These are phyloP conservation scores for Cotoneaster glaucophyllus DNA, from an alignment of 306 rosid species.

Conservation along the genomic window DNA sequence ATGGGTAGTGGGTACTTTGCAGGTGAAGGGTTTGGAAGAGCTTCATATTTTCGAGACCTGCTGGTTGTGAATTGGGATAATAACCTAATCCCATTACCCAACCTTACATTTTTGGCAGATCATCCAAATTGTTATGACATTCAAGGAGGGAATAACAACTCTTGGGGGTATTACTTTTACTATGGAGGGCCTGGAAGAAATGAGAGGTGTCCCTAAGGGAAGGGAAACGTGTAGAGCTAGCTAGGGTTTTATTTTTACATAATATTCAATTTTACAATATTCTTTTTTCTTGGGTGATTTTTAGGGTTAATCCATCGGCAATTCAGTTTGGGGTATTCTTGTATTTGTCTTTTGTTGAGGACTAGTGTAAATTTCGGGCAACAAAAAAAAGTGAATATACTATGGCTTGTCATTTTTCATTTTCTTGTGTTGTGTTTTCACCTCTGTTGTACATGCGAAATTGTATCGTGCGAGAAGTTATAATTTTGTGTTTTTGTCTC, in stretches of 20 bases:
- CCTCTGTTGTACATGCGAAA: no score
- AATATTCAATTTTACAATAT: neutral
- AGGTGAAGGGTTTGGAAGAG: conserved; percentile 76
- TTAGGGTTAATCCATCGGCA: conserved; percentile 46
- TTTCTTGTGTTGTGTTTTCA: neutral
- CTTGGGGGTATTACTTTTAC: conserved; percentile 92
- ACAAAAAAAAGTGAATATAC: conserved; percentile 46
- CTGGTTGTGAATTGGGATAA: conserved; percentile 94
- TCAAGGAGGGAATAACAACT: conserved; percentile 77
- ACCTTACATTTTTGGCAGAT: conserved; percentile 78
- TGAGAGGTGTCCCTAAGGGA: conserved; percentile 64
- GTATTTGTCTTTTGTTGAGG: conserved; percentile 31
- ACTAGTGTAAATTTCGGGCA: conserved; percentile 47
- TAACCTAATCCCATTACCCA: conserved; percentile 57
- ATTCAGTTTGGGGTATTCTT: conserved; percentile 38
- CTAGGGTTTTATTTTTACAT: conserved; percentile 12
- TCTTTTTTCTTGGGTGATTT: conserved; percentile 23
- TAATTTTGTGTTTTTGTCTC: no score
- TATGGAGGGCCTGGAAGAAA: conserved; percentile 99
- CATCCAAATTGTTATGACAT: conserved; percentile 91
- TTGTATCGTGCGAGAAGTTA: no score
- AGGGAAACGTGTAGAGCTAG: conserved; percentile 21
- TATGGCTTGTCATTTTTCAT: conserved; percentile 23
- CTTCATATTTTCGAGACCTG: conserved; percentile 74
- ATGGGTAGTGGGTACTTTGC: conserved; percentile 97